Evolutionary conservation across 306 rosid genomes (phyloP).

Genomic region (Fagus crenata): DNA sequence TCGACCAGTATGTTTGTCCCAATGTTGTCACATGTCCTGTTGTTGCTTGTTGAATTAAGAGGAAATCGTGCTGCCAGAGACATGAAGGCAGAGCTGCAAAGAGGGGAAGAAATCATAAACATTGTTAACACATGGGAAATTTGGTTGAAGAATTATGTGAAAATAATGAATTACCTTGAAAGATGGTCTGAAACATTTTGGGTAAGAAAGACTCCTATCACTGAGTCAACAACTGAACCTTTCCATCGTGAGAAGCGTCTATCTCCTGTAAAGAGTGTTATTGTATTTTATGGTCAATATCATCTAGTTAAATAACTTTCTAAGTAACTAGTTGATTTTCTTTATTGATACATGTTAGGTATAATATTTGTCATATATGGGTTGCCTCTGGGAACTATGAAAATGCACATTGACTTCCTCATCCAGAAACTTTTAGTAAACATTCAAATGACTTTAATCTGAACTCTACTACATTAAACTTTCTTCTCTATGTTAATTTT

Average conservation of each 20-base stretch:
- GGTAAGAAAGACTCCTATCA: conserved; percentile 90
- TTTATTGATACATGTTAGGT: neutral
- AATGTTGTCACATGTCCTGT: conserved; percentile 34
- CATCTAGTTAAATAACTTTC: conserved; percentile 20
- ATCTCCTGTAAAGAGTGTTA: conserved; percentile 64
- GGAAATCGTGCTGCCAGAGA: conserved; percentile 85
- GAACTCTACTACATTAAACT: neutral
- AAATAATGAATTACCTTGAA: conserved; percentile 62
- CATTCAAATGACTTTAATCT: neutral
- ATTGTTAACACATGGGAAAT: conserved; percentile 15
- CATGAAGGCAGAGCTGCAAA: conserved; percentile 96
- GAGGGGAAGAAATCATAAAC: conserved; percentile 24
- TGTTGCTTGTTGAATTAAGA: conserved; percentile 38
- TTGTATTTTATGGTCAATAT: conserved; percentile 20
- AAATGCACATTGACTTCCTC: neutral
- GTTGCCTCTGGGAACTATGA: neutral
- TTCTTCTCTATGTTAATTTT: neutral
- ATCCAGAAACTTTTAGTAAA: neutral
- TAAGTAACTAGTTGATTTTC: conserved; percentile 17
- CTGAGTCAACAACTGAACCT: conserved; percentile 97
- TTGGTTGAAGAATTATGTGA: conserved; percentile 15
- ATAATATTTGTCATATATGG: neutral
- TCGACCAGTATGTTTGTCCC: conserved; percentile 34
- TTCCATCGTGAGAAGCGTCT: conserved; percentile 94
- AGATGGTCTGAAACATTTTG: conserved; percentile 97